A percentile compares a stretch with the other conserved stretches of the same genome.
phyloP scores from a whole-genome alignment of 2,329 filamentous ascomycete genomes.

The Pseudogymnoascus destructans region DNA sequence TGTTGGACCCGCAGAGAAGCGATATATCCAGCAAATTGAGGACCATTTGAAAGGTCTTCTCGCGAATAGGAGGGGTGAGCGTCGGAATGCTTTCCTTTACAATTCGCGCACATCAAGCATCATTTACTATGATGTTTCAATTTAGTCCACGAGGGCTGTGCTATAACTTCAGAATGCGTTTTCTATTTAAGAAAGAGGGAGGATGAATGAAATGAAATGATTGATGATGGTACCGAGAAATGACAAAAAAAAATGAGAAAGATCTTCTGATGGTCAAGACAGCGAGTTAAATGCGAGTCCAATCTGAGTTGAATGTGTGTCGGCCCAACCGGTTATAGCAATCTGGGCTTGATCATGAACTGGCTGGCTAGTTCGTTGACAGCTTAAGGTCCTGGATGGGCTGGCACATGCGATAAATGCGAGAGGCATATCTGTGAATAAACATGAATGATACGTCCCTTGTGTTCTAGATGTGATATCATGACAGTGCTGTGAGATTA shows the following conservation, averaged over 20 bases:
- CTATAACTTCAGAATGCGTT: background rate
- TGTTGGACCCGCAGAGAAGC: slow-evolving; percentile 62
- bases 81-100: slow-evolving; percentile 72
- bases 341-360: background rate
- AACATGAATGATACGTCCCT: background rate
- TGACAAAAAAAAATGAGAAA: background rate
- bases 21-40: slow-evolving; percentile 73
- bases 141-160: slow-evolving; percentile 13
- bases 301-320: background rate
- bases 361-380: background rate
- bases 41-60: slow-evolving; percentile 56
- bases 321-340: background rate
- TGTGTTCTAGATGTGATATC: background rate
- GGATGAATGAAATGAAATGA: slow-evolving; percentile 5
- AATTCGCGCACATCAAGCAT: slow-evolving; percentile 78
- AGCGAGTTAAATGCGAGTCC: background rate
- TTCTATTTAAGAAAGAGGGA: background rate
- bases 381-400: background rate
- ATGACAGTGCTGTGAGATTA: background rate
- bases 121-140: slow-evolving; percentile 68
- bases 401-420: background rate
- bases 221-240: background rate
- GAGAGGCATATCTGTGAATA: background rate
- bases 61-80: slow-evolving; percentile 42
- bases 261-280: background rate